Base-by-base conservation (phyloP, 352 stramenopile genomes). In the Pythium scleroteichum region DNA sequence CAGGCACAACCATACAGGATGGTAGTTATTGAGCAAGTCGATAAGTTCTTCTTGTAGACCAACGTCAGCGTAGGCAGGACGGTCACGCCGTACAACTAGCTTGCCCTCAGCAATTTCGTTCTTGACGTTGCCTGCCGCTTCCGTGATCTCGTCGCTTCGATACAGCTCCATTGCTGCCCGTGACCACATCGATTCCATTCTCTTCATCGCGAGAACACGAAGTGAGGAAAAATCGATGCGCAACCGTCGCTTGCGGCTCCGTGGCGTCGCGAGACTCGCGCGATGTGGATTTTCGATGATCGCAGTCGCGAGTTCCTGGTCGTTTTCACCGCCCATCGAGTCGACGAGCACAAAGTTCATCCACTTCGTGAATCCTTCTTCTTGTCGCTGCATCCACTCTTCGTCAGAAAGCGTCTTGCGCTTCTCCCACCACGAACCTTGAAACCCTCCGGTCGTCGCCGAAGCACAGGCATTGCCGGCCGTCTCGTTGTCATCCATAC, bases 11-110 rank as follows among this genome's bases (percentile, higher is more conserved):
- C 92, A 98, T 5, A 94, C 80, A 1, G 87, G 88, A 32, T 97
- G 80, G 61, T 98, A 98, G 10, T 90, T 95, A 44, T 97, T 93
- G 23, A 98, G 65, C 2, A 98, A 68, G 17, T 68, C 63, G 5
- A 97, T 72, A 3, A 98, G 60, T n/a, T 97, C 76, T 38, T 90
- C 69, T 46, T 97, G 79, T 2, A 98, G 70, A 0, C 85, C 90
- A 24, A 98, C 73, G 42, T 98, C 92, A 4, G 85, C 90, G 69
- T 96, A 93, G 29, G 97, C 78, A 35, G 95, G 89, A 6, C 90
- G 83, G 52, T 98, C 92, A 0, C 67, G 65, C 3, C 94, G 82
- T 49, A 97, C 90, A 13, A 77, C 60, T n/a, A 98, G 72, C 24
- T 84, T 87, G 32, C 88, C 74, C 29, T 70, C 71, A 4, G 71